phyloP scores from a whole-genome alignment of 2,329 filamentous ascomycete genomes.

The Xylaria sp. region DNA sequence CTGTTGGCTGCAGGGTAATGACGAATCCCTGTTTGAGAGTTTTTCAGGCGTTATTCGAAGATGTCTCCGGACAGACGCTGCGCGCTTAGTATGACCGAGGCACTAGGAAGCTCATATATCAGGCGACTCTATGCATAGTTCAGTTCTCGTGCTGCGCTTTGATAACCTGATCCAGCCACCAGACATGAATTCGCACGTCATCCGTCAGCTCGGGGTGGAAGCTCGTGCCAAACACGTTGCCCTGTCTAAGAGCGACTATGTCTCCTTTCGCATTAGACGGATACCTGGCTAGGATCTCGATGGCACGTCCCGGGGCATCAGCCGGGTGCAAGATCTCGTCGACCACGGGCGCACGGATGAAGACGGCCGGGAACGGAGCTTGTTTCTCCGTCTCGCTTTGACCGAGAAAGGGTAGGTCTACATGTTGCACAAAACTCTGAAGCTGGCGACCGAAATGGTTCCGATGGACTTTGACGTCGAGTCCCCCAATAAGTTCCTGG shows the following conservation, averaged over 20 bases:
- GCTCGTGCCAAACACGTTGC: slow-evolving; percentile 92
- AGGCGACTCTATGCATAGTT: background rate
- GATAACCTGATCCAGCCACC: slow-evolving; percentile 85
- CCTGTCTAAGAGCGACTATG: slow-evolving; percentile 89
- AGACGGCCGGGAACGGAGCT: slow-evolving; percentile 80
- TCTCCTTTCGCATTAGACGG: slow-evolving; percentile 63
- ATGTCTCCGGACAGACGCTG: slow-evolving; percentile 23
- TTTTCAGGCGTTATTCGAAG: slow-evolving; percentile 74
- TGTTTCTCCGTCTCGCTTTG: slow-evolving; percentile 41
- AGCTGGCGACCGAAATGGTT: slow-evolving; percentile 96
- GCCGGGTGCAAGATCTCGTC: slow-evolving; percentile 72
- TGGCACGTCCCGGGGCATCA: slow-evolving; percentile 43
- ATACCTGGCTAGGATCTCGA: slow-evolving; percentile 64
- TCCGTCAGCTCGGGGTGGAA: slow-evolving; percentile 95
- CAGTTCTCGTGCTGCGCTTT: slow-evolving; percentile 5
- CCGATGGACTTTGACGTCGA: slow-evolving; percentile 88
- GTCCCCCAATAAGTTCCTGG: slow-evolving; percentile 90
- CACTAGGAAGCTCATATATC: background rate
- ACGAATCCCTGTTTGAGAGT: slow-evolving; percentile 82
- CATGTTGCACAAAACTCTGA: slow-evolving; percentile 84
- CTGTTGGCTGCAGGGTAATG: slow-evolving; percentile 80
- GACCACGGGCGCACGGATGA: slow-evolving; percentile 94
- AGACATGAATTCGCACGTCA: slow-evolving; percentile 87
- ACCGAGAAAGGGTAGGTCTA: slow-evolving; percentile 77
- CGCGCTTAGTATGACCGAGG: background rate